Evolutionary conservation across 2,329 filamentous ascomycete species (phyloP).

Genomic region (Stromatinia cepivora): DNA sequence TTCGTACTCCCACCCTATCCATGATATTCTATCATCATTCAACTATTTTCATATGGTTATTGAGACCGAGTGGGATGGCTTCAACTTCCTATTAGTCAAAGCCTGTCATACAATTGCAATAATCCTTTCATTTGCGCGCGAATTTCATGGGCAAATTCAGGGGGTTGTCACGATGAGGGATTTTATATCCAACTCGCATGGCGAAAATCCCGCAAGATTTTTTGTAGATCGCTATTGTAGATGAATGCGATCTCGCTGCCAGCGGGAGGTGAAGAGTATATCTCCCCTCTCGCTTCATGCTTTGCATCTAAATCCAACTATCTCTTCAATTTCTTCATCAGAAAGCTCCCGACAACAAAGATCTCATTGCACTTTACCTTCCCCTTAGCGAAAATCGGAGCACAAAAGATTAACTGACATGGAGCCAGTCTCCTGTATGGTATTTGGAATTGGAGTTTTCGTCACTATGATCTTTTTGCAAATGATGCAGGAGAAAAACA

Average conservation of each 20-base stretch:
- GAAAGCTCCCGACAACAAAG: neutral
- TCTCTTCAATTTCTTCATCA: constrained; percentile 1
- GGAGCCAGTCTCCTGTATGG: constrained; percentile 24
- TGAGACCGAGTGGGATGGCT: constrained; percentile 4
- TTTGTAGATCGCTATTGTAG: neutral
- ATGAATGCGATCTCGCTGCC: neutral
- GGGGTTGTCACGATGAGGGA: constrained; percentile 4
- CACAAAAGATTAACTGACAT: constrained; percentile 5
- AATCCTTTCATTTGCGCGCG: neutral
- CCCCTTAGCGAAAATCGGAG: neutral
- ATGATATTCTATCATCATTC: neutral
- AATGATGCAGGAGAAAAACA: constrained; percentile 21
- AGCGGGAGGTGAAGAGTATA: neutral
- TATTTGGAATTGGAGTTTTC: constrained; percentile 23
- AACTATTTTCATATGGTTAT: neutral
- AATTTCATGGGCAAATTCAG: neutral
- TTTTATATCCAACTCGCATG: constrained; percentile 8
- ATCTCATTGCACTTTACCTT: neutral
- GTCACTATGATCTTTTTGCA: constrained; percentile 23
- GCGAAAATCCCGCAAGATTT: constrained; percentile 21
- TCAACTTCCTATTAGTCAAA: neutral
- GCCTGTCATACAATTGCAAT: neutral
- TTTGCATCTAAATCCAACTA: neutral
- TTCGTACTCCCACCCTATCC: constrained; percentile 10
- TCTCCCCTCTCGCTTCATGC: constrained; percentile 3